Evolutionary conservation across 2,329 filamentous ascomycete species (phyloP).

Genomic region (Penicillium aurantiogriseum): DNA sequence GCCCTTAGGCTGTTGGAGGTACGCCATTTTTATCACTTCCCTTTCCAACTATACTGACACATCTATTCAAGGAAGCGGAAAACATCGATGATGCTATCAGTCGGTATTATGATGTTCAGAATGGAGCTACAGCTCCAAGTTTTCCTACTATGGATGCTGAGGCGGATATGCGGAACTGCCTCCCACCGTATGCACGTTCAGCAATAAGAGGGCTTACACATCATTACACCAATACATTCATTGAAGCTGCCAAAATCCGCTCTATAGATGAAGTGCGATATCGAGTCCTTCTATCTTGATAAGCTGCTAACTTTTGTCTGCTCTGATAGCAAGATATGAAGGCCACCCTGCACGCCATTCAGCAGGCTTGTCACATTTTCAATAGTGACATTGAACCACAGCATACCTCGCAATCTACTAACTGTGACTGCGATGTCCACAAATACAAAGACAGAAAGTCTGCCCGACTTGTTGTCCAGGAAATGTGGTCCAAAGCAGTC

Average conservation of each 20-base stretch:
- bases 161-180: not conserved
- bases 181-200: not conserved
- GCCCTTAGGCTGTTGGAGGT: slow-evolving; percentile 11
- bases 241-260: not conserved
- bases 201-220: not conserved
- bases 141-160: not conserved
- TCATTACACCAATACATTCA: not conserved
- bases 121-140: not conserved
- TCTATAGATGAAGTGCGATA: not conserved
- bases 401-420: slow-evolving; percentile 41
- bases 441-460: slow-evolving; percentile 40
- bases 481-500: slow-evolving; percentile 48
- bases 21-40: not conserved
- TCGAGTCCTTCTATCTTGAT: not conserved
- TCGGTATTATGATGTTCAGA: slow-evolving; percentile 10
- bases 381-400: slow-evolving; percentile 51
- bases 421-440: slow-evolving; percentile 44
- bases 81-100: slow-evolving; percentile 12
- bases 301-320: not conserved
- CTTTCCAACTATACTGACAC: not conserved
- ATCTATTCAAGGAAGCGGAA: not conserved
- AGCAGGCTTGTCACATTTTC: slow-evolving; percentile 43
- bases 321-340: slow-evolving; percentile 29
- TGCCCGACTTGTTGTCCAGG: slow-evolving; percentile 39
- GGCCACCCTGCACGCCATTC: slow-evolving; percentile 38